phyloP scores from a whole-genome alignment of 805 yeast genomes.

The Debaryomyces prosopidis region DNA sequence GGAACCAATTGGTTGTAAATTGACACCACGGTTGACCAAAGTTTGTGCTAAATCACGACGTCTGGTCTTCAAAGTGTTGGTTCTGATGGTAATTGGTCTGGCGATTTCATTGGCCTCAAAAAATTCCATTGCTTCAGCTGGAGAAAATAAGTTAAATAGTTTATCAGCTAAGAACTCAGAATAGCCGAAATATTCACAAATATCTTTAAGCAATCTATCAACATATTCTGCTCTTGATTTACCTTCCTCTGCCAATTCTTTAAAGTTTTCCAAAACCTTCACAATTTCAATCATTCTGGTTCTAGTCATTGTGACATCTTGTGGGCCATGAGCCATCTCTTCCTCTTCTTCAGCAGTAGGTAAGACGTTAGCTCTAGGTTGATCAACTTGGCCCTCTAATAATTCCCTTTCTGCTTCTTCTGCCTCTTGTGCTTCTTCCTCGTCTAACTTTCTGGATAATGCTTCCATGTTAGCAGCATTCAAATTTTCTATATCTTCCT shows the following conservation, averaged over 20 bases:
- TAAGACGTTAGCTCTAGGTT: conserved; percentile 75
- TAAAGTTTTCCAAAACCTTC: conserved; percentile 89
- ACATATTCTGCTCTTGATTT: conserved; percentile 81
- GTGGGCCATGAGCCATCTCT: conserved; percentile 51
- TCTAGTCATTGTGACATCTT: conserved; percentile 79
- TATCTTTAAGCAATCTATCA: conserved; percentile 77
- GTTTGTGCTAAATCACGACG: conserved; percentile 96
- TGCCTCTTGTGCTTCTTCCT: conserved; percentile 48
- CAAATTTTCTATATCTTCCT: conserved; percentile 59
- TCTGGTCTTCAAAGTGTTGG: conserved; percentile 93
- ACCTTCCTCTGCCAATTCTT: conserved; percentile 79
- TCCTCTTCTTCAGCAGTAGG: conserved; percentile 71
- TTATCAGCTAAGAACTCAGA: conserved; percentile 90
- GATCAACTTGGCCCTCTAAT: conserved; percentile 54
- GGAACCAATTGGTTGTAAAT: conserved; percentile 92
- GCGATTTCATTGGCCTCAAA: conserved; percentile 98
- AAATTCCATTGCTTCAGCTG: conserved; percentile 96
- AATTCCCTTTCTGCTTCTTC: conserved; percentile 55
- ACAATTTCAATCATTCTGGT: conserved; percentile 95
- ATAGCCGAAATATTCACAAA: conserved; percentile 92
- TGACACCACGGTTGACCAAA: conserved; percentile 93
- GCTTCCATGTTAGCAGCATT: conserved; percentile 86
- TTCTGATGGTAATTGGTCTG: conserved; percentile 94
- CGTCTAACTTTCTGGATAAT: conserved; percentile 66
- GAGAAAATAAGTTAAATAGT: conserved; percentile 85